phyloP scores from a whole-genome alignment of 2,329 filamentous ascomycete genomes.

The Epichloe bromicola region DNA sequence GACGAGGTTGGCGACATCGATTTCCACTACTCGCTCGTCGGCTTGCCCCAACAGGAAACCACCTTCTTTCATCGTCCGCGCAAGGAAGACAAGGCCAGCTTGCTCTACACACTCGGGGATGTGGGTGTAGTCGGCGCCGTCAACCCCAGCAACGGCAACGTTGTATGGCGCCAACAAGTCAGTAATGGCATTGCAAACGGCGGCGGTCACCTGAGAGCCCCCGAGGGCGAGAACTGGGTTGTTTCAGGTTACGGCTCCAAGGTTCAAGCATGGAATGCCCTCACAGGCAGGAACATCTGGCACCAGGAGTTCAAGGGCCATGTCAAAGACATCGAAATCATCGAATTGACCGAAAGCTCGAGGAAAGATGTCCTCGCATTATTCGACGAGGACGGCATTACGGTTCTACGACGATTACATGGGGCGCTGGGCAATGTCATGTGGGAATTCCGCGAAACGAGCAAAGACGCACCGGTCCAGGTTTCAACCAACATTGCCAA shows the following conservation, averaged over 20 bases:
- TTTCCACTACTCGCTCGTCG: constrained; percentile 83
- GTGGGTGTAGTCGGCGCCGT: constrained; percentile 73
- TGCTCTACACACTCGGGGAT: constrained; percentile 85
- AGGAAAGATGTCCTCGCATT: constrained; percentile 62
- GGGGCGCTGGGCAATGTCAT: constrained; percentile 58
- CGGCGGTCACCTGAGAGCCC: constrained; percentile 50
- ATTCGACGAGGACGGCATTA: constrained; percentile 42
- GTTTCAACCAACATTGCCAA: constrained; percentile 55
- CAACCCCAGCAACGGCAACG: constrained; percentile 70
- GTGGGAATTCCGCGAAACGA: constrained; percentile 65
- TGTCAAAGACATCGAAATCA: constrained; percentile 61
- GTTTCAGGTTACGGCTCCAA: constrained; percentile 57
- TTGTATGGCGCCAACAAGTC: constrained; percentile 78
- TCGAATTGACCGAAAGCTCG: constrained; percentile 52
- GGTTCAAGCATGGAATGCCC: constrained; percentile 72
- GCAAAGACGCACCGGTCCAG: constrained; percentile 61
- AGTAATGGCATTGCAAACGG: constrained; percentile 34
- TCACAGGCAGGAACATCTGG: constrained; percentile 71
- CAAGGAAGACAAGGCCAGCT: constrained; percentile 67
- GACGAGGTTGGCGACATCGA: constrained; percentile 90
- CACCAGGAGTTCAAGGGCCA: constrained; percentile 44
- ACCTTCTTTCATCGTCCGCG: constrained; percentile 93
- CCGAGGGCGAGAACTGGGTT: constrained; percentile 66
- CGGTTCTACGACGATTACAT: constrained; percentile 57
- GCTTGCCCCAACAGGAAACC: constrained; percentile 64